Conservation (phyloP, 345 rosid species). For the Euclidium syriacum region DNA sequence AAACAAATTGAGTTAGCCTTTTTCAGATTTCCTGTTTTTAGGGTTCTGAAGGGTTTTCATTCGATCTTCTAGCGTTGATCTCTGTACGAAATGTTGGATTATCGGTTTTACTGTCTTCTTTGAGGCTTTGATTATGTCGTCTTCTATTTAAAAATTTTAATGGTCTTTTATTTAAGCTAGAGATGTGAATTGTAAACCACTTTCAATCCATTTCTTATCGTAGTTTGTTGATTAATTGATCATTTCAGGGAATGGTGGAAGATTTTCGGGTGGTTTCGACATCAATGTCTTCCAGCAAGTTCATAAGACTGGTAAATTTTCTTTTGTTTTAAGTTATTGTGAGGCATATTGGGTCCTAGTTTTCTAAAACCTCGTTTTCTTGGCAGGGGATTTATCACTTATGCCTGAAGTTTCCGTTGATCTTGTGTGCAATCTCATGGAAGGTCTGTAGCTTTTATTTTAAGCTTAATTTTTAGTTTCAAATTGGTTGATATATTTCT, state of each 20-base stretch:
- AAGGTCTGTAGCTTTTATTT: conserved; percentile 47
- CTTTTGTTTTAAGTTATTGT: not conserved
- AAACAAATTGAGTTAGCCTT: not conserved
- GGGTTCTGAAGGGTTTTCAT: not conserved
- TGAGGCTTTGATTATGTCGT: not conserved
- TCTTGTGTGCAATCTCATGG: conserved; percentile 64
- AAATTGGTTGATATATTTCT: not conserved
- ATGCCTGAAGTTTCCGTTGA: conserved; percentile 85
- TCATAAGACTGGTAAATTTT: conserved; percentile 57
- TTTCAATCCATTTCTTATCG: not conserved
- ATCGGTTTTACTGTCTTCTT: not conserved
- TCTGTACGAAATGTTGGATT: not conserved
- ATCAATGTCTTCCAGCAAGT: conserved; percentile 73
- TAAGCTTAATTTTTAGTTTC: not conserved
- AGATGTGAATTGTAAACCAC: not conserved
- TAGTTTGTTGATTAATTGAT: not conserved
- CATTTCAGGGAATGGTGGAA: conserved; percentile 65
- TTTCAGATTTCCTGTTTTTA: not conserved
- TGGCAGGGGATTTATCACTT: conserved; percentile 66
- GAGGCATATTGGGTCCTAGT: not conserved
- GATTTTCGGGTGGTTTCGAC: conserved; percentile 91
- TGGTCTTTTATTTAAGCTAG: no score
- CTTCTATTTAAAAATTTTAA: no score
- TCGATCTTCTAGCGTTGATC: not conserved
- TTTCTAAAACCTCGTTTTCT: conserved; percentile 2